Percentiles rank a stretch among this genome's conserved stretches.
These are phyloP conservation scores for Cytospora piceae DNA, from an alignment of 2,329 filamentous ascomycete species.

Conservation along the genomic window DNA sequence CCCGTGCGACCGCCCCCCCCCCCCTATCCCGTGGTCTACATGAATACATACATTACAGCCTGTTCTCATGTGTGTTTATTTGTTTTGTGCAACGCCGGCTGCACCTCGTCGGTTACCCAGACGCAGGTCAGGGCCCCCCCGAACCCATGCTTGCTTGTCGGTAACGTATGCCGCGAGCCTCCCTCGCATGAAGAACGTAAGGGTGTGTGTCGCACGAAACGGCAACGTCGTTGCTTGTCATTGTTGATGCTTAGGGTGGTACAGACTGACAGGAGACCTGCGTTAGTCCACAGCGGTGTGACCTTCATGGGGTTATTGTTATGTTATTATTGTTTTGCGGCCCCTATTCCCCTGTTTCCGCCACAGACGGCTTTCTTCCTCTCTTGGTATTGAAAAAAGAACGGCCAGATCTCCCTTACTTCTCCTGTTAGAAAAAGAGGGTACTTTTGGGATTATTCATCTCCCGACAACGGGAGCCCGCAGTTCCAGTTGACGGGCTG, in stretches of 20 bases:
- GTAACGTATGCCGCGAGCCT: neutral
- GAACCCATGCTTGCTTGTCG: neutral
- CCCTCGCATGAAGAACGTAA: neutral
- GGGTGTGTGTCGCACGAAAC: neutral
- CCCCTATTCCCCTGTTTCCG: too few species aligned
- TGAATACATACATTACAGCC: neutral
- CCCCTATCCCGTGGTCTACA: neutral
- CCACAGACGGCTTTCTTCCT: too few species aligned
- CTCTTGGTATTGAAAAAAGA: neutral
- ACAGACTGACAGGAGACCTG: neutral
- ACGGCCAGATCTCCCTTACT: neutral
- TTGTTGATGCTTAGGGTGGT: neutral
- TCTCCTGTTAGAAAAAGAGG: too few species aligned
- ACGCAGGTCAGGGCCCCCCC: constrained; percentile 1
- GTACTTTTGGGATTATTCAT: neutral
- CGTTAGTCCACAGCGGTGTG: neutral
- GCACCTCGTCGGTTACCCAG: constrained; percentile 14
- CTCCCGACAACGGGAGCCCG: neutral
- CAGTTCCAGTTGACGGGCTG: neutral
- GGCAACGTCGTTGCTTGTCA: constrained; percentile 3
- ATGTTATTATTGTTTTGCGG: neutral
- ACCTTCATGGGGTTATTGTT: neutral
- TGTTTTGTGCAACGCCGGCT: constrained; percentile 19
- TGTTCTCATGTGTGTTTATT: neutral
- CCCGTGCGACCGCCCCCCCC: neutral